Evolutionary conservation across 345 rosid genomes (phyloP).

Genomic region (Citrus unshiu): DNA sequence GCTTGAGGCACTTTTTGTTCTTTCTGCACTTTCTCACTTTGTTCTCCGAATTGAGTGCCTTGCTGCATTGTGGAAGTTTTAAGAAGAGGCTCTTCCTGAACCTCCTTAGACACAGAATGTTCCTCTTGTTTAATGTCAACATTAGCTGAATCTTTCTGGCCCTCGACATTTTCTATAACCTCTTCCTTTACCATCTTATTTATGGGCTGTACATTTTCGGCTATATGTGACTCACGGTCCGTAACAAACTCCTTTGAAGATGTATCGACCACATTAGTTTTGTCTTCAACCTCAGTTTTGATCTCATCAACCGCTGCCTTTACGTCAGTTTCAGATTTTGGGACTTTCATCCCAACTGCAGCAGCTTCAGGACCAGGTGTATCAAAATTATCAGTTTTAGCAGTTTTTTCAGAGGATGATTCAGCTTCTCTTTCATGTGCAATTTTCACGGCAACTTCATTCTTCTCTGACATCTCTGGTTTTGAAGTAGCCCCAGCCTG

Average conservation of each 20-base stretch:
- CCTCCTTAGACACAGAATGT: slow-evolving; percentile 20
- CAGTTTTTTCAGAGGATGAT: slow-evolving; percentile 21
- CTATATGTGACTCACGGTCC: slow-evolving; percentile 8
- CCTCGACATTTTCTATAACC: slow-evolving; percentile 17
- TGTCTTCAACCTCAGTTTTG: slow-evolving; percentile 25
- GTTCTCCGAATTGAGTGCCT: slow-evolving; percentile 24
- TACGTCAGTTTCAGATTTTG: slow-evolving; percentile 38
- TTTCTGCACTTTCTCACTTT: slow-evolving; percentile 14
- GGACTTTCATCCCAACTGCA: slow-evolving; percentile 20
- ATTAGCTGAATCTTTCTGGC: slow-evolving; percentile 26
- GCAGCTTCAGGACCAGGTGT: slow-evolving; percentile 16
- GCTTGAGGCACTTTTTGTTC: slow-evolving; percentile 23
- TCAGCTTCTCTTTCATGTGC: slow-evolving; percentile 24
- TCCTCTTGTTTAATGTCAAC: slow-evolving; percentile 18
- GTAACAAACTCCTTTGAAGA: slow-evolving; percentile 23
- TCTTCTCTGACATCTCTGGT: slow-evolving; percentile 17
- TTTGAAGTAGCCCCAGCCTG: slow-evolving; percentile 26
- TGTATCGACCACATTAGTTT: slow-evolving; percentile 3
- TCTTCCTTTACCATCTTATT: slow-evolving; percentile 33
- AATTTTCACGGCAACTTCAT: slow-evolving; percentile 21
- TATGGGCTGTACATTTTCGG: slow-evolving; percentile 22
- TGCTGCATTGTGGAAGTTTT: slow-evolving; percentile 27
- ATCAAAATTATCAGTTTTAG: slow-evolving; percentile 27
- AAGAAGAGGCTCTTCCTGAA: slow-evolving; percentile 18
- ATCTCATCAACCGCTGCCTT: slow-evolving; percentile 21